Evolutionary conservation across 23 red algal species (phyloP), one percentile per base, ranked within the genome.

Genomic region (Gracilaria gracilis): DNA sequence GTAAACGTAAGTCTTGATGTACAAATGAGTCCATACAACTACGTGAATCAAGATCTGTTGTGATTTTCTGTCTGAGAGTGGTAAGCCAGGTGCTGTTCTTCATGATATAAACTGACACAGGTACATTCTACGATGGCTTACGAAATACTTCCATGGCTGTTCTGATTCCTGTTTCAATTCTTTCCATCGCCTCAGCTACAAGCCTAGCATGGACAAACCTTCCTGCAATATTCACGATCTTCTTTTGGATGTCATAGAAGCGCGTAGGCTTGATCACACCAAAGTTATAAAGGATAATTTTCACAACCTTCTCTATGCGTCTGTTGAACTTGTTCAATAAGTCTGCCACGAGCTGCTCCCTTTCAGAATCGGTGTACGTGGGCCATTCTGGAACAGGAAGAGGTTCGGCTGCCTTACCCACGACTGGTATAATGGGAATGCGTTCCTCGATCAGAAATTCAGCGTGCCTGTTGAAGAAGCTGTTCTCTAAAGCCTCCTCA

Each of bases 341-440:
- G 1, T 59, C 35, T 9, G 25, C 27, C 21, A 80, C 75, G 4
- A 80, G 48, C 55, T 54, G 5, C 25, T 59, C 19, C 20, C 50
- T 83, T 83, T 83, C 80, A 27, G 24, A 33, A 16, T 1, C 28
- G 0, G 28, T 61, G 54, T 83, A 83, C 16, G 54, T 17, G 8
- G 80, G 80, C 80, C 80, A 83, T 3, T 83, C 55, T 0, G 80
- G 80, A 6, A 44, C 34, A 1, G 48, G 55, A 59, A 83, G 23
- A 1, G 35, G 36, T 20, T 83, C 53, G 5, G 80, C 80, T 66
- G 80, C 80, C 55, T 40, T 62, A 3, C 80, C 80, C 9, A 83
- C 80, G 12, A 83, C 57, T 24, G 80, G 80, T 27, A 83, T 83
- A 33, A 83, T 83, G 23, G 80, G 80, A 39, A 83, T 83, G 20